Conservation (phyloP, 1,139 yeast species). For the Geotrichum fermentans region DNA sequence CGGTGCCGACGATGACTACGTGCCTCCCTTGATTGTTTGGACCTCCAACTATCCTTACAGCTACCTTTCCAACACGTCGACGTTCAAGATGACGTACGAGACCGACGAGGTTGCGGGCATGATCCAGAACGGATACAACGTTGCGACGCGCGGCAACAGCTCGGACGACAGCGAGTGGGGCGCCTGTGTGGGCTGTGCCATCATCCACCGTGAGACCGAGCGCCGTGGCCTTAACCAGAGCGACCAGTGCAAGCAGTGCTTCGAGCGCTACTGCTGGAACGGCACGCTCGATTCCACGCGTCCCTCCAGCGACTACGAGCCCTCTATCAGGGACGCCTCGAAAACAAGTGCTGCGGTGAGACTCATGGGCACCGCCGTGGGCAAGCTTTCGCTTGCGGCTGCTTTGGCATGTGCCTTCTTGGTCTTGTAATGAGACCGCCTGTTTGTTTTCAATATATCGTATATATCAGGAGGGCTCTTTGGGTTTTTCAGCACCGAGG, state of each 20-base stretch:
- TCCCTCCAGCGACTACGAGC: background rate
- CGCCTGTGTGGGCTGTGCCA: conserved; percentile 84
- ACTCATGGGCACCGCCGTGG: no score
- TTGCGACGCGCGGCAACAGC: conserved; percentile 64
- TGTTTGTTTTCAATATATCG: no score
- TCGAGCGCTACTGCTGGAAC: conserved; percentile 71
- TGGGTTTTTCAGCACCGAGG: no score
- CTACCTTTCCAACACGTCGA: conserved; percentile 63
- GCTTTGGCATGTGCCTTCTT: no score
- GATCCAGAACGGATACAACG: conserved; percentile 80
- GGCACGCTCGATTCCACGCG: conserved; percentile 25
- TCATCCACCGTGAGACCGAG: conserved; percentile 77
- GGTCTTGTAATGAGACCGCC: no score
- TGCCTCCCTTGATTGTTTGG: conserved; percentile 74
- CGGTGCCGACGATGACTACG: conserved; percentile 17
- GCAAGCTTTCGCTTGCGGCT: no score
- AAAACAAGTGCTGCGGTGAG: no score
- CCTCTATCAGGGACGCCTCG: background rate
- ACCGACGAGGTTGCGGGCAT: conserved; percentile 55
- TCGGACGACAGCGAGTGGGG: conserved; percentile 72
- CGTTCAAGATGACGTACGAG: conserved; percentile 61
- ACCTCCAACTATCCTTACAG: conserved; percentile 73
- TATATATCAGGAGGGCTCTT: no score
- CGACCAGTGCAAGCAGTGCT: conserved; percentile 69
- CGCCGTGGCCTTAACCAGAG: conserved; percentile 59